phyloP scores from a whole-genome alignment of 2,329 filamentous ascomycete genomes.

The Neofusicoccum sp. region DNA sequence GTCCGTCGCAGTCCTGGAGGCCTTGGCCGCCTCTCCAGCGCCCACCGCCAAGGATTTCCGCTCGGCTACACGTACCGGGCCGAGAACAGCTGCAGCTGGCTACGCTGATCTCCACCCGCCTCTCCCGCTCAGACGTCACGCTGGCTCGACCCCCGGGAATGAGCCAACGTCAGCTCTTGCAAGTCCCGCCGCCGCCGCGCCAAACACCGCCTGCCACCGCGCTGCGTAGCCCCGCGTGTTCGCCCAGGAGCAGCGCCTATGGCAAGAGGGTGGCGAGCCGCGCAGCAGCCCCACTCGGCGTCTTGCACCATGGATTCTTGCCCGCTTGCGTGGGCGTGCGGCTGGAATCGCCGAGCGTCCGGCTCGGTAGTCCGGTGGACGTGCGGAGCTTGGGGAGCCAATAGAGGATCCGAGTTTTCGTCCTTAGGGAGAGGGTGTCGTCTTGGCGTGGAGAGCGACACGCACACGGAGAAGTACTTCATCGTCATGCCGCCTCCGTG shows the following conservation, averaged over 20 bases:
- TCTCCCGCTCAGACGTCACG: background rate
- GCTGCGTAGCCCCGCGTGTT: no score
- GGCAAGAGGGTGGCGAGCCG: no score
- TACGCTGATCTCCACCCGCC: background rate
- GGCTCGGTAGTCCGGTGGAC: background rate
- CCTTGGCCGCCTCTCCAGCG: background rate
- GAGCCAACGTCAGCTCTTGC: slow-evolving; percentile 11
- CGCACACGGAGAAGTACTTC: background rate
- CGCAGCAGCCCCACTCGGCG: no score
- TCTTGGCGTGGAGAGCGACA: slow-evolving; percentile 7
- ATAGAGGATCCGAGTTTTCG: slow-evolving; percentile 14
- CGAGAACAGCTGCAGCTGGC: background rate
- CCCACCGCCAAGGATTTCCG: slow-evolving; percentile 5
- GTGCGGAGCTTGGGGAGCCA: background rate
- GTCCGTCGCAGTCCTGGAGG: background rate
- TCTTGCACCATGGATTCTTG: no score
- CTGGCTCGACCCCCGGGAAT: background rate
- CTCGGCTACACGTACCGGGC: background rate
- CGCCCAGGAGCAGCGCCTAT: no score
- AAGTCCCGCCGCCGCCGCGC: background rate
- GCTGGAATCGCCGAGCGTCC: background rate
- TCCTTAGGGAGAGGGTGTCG: background rate
- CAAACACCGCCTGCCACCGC: no score
- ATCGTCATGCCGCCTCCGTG: background rate
- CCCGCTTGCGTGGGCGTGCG: background rate